Percentiles rank a stretch among this genome's conserved stretches.
phyloP scores from a whole-genome alignment of 352 stramenopile genomes.

The Pythium inflatum region DNA sequence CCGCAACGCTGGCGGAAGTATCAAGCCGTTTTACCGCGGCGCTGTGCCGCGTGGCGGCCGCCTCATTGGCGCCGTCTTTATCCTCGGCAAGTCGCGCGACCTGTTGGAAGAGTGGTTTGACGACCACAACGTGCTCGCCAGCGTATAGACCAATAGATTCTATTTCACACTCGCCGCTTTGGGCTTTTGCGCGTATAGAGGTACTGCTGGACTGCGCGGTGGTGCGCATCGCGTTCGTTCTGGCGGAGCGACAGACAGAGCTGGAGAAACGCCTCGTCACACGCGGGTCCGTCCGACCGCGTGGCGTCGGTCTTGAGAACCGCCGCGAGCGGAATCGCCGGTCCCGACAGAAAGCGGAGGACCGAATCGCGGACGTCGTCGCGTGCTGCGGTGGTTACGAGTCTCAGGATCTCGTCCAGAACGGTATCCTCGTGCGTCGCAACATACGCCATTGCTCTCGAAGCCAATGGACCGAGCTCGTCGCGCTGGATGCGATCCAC shows the following conservation, averaged over 20 bases:
- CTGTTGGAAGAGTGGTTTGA: constrained; percentile 75
- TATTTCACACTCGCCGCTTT: too few relatives aligned
- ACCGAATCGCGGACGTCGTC: constrained; percentile 13
- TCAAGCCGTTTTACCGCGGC: constrained; percentile 69
- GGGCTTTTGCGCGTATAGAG: constrained; percentile 20
- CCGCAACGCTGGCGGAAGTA: constrained; percentile 42
- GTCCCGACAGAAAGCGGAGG: constrained; percentile 7
- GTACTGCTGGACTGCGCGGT: constrained; percentile 15
- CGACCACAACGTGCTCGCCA: constrained; percentile 53
- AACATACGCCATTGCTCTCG: background rate
- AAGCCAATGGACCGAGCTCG: background rate
- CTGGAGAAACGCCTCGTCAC: constrained; percentile 15
- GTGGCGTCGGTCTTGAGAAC: constrained; percentile 13
- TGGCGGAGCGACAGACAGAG: constrained; percentile 16
- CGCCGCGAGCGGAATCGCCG: background rate
- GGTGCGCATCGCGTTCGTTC: constrained; percentile 10
- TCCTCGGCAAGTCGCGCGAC: constrained; percentile 74
- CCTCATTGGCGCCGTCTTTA: constrained; percentile 84
- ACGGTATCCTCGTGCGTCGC: background rate
- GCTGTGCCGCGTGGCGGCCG: constrained; percentile 75
- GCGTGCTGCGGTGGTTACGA: background rate
- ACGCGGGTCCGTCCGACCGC: background rate
- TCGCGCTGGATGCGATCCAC: constrained; percentile 5
- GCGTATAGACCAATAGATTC: background rate
- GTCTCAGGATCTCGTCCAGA: constrained; percentile 1